phyloP scores from a whole-genome alignment of 495 filamentous ascomycete species.

The Penicillium tannophilum region DNA sequence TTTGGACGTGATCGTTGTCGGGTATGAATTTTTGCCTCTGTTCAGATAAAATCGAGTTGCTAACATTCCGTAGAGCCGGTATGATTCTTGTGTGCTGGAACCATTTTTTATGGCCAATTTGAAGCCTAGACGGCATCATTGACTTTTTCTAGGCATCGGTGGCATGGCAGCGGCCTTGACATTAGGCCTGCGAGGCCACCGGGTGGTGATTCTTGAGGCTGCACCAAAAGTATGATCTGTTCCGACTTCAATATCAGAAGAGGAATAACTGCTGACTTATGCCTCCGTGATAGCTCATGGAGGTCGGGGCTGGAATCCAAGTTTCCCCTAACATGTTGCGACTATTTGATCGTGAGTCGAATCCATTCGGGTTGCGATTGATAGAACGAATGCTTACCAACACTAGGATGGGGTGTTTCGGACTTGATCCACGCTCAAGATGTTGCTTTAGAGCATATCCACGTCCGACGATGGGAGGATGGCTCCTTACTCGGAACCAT shows the following conservation, averaged over 20 bases:
- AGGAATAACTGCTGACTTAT: conserved; percentile 12
- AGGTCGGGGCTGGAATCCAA: conserved; percentile 80
- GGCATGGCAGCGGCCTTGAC: conserved; percentile 67
- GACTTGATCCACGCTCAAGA: conserved; percentile 43
- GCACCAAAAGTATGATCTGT: conserved; percentile 34
- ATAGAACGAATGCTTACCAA: not conserved
- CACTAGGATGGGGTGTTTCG: conserved; percentile 45
- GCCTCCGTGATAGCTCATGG: conserved; percentile 36
- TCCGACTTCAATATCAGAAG: not conserved
- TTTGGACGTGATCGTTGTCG: conserved; percentile 38
- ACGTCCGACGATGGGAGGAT: conserved; percentile 46
- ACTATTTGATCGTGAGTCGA: conserved; percentile 59
- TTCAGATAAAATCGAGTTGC: conserved; percentile 1
- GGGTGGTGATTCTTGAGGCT: conserved; percentile 41
- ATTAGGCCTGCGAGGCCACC: conserved; percentile 54
- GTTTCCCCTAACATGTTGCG: conserved; percentile 76
- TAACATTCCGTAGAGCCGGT: conserved; percentile 36
- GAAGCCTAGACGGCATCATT: not conserved
- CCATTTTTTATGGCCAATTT: not conserved
- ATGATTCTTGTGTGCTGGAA: conserved; percentile 17
- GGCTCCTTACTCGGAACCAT: conserved; percentile 39
- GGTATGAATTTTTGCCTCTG: conserved; percentile 23
- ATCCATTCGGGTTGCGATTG: not conserved
- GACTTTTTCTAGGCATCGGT: conserved; percentile 53
- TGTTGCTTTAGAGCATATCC: conserved; percentile 44